Percentiles rank a stretch among this genome's conserved stretches.
Conservation (phyloP, 345 rosid genomes). For the Arabis alpina region DNA sequence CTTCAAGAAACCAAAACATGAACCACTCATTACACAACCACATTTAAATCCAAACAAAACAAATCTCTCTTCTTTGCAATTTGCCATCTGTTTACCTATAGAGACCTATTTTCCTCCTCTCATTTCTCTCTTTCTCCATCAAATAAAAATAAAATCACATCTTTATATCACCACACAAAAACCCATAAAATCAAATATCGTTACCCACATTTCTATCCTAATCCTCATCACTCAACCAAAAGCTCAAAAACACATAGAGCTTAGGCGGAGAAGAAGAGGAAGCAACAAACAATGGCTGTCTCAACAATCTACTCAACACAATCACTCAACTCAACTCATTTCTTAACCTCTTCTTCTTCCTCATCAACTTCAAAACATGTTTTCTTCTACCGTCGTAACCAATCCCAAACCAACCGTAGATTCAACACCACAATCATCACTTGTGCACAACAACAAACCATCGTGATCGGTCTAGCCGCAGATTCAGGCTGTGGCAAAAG, state of each 20-base stretch:
- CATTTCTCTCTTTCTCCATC: conserved; percentile 42
- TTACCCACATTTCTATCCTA: conserved; percentile 42
- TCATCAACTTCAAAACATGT: conserved; percentile 58
- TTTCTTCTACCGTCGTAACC: conserved; percentile 50
- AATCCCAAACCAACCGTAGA: conserved; percentile 39
- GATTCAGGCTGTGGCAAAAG: conserved; percentile 97
- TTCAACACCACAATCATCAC: conserved; percentile 54
- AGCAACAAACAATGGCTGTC: conserved; percentile 58
- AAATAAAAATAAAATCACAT: conserved; percentile 12
- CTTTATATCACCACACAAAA: conserved; percentile 40
- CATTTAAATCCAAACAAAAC: conserved; percentile 4
- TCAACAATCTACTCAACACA: conserved; percentile 75
- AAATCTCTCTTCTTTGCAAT: conserved; percentile 35
- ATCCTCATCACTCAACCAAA: conserved; percentile 43
- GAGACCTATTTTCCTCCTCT: conserved; percentile 44
- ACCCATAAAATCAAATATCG: conserved; percentile 33
- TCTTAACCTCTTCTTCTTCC: conserved; percentile 61
- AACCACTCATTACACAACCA: conserved; percentile 43
- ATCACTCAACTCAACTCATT: conserved; percentile 67
- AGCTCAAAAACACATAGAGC: conserved; percentile 37
- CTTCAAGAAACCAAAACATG: conserved; percentile 36
- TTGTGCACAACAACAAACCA: conserved; percentile 64
- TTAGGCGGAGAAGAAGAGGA: conserved; percentile 44
- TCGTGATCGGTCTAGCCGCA: conserved; percentile 92
- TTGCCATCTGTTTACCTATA: conserved; percentile 55